Conservation (phyloP, 257 asterid genomes). For the Primulina eburnea region DNA sequence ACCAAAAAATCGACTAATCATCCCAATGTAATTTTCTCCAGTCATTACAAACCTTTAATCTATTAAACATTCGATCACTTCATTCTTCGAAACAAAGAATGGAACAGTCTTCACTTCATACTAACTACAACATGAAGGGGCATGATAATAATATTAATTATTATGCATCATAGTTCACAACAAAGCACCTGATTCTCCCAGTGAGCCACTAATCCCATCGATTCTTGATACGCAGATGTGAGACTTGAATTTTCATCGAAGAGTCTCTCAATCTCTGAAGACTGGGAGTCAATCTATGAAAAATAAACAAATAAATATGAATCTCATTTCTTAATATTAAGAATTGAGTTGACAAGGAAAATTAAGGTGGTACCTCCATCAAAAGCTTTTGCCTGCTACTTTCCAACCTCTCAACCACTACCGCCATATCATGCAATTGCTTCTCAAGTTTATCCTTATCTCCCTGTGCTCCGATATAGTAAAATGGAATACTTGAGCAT, state of each 20-base stretch:
- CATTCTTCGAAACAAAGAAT: background rate
- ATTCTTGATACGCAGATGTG: constrained; percentile 77
- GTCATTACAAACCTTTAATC: background rate
- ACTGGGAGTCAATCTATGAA: constrained; percentile 90
- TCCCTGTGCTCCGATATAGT: constrained; percentile 49
- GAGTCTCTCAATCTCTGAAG: constrained; percentile 88
- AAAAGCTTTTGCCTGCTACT: constrained; percentile 86
- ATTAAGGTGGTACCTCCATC: constrained; percentile 57
- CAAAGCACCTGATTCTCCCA: constrained; percentile 88
- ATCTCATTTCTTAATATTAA: constrained; percentile 27
- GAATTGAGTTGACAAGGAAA: constrained; percentile 15
- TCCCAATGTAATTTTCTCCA: background rate
- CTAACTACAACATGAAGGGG: constrained; percentile 18
- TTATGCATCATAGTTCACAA: constrained; percentile 13
- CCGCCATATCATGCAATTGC: constrained; percentile 94
- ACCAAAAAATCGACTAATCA: background rate
- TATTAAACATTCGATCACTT: background rate
- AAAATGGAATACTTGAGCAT: constrained; percentile 6
- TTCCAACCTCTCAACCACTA: constrained; percentile 86
- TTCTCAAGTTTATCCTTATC: constrained; percentile 87
- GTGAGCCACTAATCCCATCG: constrained; percentile 56
- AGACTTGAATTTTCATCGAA: constrained; percentile 84
- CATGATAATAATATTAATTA: background rate
- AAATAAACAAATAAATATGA: constrained; percentile 22
- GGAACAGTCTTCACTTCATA: constrained; percentile 8